Evolutionary conservation across 306 rosid species (phyloP).

Genomic region (Acacia acuminata): DNA sequence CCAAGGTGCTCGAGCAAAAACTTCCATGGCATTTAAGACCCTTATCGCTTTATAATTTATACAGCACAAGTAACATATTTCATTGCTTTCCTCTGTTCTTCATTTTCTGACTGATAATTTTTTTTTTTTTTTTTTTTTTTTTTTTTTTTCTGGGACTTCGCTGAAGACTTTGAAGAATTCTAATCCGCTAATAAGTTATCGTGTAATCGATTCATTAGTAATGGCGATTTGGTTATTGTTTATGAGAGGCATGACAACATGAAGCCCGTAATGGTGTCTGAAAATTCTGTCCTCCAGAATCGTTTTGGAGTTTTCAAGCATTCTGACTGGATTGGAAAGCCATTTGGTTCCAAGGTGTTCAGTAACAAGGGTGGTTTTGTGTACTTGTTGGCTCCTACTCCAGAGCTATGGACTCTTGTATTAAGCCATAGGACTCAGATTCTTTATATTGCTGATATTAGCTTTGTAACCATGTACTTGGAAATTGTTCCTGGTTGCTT

Average conservation of each 20-base stretch:
- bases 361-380: conserved; percentile 80
- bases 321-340: conserved; percentile 88
- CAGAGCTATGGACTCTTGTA: conserved; percentile 87
- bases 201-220: conserved; percentile 49
- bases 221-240: conserved; percentile 79
- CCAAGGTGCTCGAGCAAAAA: too few relatives aligned
- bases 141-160: not conserved
- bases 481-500: conserved; percentile 82
- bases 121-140: too few relatives aligned
- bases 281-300: conserved; percentile 67
- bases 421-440: conserved; percentile 89
- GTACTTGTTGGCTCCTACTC: conserved; percentile 85
- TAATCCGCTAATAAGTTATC: conserved; percentile 55
- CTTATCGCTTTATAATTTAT: not conserved
- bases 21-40: too few relatives aligned
- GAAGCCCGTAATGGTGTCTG: conserved; percentile 70
- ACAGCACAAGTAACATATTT: not conserved
- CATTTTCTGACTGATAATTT: not conserved
- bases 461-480: conserved; percentile 75
- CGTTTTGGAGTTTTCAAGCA: conserved; percentile 84
- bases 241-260: conserved; percentile 77
- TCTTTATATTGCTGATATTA: conserved; percentile 86
- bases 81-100: not conserved
- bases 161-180: conserved; percentile 18
- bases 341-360: conserved; percentile 78